Evolutionary conservation across 768 basidiomycete species (phyloP), one percentile per base, ranked within the genome.

Genomic region (Suillus hirtellus): DNA sequence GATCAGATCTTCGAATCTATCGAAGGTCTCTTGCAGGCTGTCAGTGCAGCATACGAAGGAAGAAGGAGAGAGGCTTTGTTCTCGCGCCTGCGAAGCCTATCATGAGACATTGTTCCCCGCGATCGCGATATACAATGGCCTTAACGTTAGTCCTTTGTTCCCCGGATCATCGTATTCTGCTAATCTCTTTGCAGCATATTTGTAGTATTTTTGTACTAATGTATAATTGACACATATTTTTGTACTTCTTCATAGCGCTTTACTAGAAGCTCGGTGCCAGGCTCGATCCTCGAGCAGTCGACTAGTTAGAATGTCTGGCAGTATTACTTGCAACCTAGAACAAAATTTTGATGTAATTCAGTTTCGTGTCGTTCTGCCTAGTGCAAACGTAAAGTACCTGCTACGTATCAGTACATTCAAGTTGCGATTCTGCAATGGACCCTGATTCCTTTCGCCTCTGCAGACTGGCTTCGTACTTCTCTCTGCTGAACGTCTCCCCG

Each of bases 391-490:
- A 5, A 27, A 31, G 56, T 19, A 42, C 40, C 27, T 42, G 17
- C 40, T 58, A 58, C 10, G 10, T 24, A 58, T 40, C 17, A 40
- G 10, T 4, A 42, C 10, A 58, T 42, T 27, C 14, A 9, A 49
- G 49, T 3, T 27, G 55, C 17, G 31, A 24, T 63, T 72, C 63
- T 43, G 64, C 69, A 63, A 82, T 71, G 59, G 68, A 72, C 10
- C 82, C 80, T 52, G 70, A 76, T 63, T 73, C 69, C 63, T 73
- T 71, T 66, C 84, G 74, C 61, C 76, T 76, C 70, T 71, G 67
- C 65, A 90, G 67, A 11, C 81, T 81, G 2, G 74, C 74, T 73
- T 83, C 79, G 66, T 90, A 90, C 72, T 80, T 78, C 56, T 82
- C 78, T 58, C 86, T 80, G 21, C 87, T 86, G 70, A 89, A 90